A percentile compares a stretch with the other conserved stretches of the same genome.
phyloP scores from a whole-genome alignment of 2,329 filamentous ascomycete species.

The Paraconiothyrium brasiliense region DNA sequence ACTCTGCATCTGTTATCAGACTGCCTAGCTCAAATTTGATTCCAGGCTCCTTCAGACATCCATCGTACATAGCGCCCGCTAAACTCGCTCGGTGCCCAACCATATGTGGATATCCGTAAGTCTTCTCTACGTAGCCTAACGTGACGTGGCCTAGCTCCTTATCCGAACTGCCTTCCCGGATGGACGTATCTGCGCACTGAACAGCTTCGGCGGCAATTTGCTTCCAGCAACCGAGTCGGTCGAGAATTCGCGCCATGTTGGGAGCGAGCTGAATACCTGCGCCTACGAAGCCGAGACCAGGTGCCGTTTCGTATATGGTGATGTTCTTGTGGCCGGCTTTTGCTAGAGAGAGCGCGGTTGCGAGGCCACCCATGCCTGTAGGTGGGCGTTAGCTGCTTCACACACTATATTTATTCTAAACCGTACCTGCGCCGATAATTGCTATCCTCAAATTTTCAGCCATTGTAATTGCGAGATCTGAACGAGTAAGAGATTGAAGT shows the following conservation, averaged over 20 bases:
- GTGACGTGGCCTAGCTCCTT: constrained; percentile 75
- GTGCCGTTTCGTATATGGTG: constrained; percentile 77
- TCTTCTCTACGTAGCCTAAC: constrained; percentile 71
- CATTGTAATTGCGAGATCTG: constrained; percentile 27
- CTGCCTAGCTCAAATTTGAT: constrained; percentile 76
- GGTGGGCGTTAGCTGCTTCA: constrained; percentile 23
- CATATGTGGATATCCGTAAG: constrained; percentile 80
- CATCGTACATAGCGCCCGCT: constrained; percentile 73
- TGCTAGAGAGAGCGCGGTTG: constrained; percentile 75
- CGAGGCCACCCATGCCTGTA: constrained; percentile 81
- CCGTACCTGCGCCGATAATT: constrained; percentile 44
- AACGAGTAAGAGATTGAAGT: neutral
- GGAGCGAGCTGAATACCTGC: constrained; percentile 86
- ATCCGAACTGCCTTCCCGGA: constrained; percentile 75
- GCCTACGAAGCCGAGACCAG: constrained; percentile 80
- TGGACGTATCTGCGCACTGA: constrained; percentile 75
- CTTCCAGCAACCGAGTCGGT: constrained; percentile 76
- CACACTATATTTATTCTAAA: neutral
- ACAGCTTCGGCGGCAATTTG: constrained; percentile 76
- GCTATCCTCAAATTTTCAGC: constrained; percentile 43
- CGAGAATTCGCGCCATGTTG: constrained; percentile 81
- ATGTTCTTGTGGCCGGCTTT: constrained; percentile 79
- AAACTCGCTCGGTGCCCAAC: constrained; percentile 80
- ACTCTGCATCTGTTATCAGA: constrained; percentile 64
- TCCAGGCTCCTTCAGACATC: constrained; percentile 68